Conservation (phyloP, 768 basidiomycete species). For the Vishniacozyma victoriae region DNA sequence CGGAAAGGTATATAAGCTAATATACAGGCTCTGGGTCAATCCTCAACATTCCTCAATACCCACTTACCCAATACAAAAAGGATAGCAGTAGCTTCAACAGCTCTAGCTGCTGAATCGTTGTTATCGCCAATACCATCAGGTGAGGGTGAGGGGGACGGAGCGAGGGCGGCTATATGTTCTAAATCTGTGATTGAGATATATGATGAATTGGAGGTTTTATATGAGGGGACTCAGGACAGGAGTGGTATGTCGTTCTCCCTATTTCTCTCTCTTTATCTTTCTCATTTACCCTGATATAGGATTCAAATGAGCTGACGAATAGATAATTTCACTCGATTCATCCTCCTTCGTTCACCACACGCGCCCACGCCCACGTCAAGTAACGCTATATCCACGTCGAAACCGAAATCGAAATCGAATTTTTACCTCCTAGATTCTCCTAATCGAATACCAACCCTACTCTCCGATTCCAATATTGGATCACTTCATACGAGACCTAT, state of each 20-base stretch:
- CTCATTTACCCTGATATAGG: not conserved
- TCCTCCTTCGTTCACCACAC: too few relatives aligned
- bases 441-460: too few relatives aligned
- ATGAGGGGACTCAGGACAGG: conserved; percentile 33
- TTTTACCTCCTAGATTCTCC: too few relatives aligned
- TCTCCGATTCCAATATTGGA: too few relatives aligned
- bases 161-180: conserved; percentile 41
- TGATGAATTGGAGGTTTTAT: conserved; percentile 23
- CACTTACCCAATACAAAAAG: conserved; percentile 24
- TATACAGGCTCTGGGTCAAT: conserved; percentile 44
- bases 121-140: not conserved
- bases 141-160: conserved; percentile 1
- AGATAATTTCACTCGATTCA: conserved; percentile 45
- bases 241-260: conserved; percentile 19
- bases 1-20: not conserved
- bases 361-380: too few relatives aligned
- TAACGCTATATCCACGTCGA: too few relatives aligned
- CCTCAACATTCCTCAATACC: conserved; percentile 24
- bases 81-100: conserved; percentile 33
- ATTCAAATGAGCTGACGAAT: not conserved
- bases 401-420: too few relatives aligned
- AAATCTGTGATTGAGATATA: conserved; percentile 18
- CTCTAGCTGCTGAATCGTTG: conserved; percentile 34
- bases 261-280: not conserved
- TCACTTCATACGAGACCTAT: too few relatives aligned